Conservation (phyloP, 768 basidiomycete genomes). For the Russula compacta region DNA sequence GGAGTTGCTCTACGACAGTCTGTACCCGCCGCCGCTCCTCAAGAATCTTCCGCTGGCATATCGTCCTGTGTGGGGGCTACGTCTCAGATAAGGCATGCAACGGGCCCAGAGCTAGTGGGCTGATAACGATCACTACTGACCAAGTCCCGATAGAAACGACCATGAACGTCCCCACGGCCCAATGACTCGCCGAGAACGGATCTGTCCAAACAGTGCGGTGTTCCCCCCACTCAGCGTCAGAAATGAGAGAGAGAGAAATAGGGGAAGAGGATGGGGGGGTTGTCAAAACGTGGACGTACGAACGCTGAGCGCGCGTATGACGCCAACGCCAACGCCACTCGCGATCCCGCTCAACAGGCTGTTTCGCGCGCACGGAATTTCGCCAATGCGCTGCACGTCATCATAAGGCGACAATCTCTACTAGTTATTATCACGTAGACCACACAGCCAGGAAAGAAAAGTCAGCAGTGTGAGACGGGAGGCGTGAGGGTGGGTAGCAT, state of each 20-base stretch:
- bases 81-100: neutral
- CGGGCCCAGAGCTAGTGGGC: neutral
- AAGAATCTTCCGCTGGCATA: constrained; percentile 49
- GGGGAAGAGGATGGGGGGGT: neutral
- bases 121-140: constrained; percentile 32
- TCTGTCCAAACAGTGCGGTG: constrained; percentile 30
- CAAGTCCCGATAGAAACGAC: constrained; percentile 60
- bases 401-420: constrained; percentile 40
- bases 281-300: constrained; percentile 34
- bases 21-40: constrained; percentile 48
- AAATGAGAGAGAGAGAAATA: neutral
- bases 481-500: neutral
- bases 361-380: constrained; percentile 70
- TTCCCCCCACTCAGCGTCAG: neutral
- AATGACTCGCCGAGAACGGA: constrained; percentile 60
- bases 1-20: constrained; percentile 52
- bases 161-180: constrained; percentile 71
- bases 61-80: constrained; percentile 36
- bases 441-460: neutral
- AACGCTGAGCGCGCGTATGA: constrained; percentile 57
- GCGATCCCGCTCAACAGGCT: constrained; percentile 71
- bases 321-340: constrained; percentile 69
- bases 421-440: neutral
- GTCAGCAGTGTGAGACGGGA: neutral
- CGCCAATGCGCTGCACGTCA: constrained; percentile 52